Conservation (phyloP, 2,329 filamentous ascomycete genomes). For the Aschersonia sp. region DNA sequence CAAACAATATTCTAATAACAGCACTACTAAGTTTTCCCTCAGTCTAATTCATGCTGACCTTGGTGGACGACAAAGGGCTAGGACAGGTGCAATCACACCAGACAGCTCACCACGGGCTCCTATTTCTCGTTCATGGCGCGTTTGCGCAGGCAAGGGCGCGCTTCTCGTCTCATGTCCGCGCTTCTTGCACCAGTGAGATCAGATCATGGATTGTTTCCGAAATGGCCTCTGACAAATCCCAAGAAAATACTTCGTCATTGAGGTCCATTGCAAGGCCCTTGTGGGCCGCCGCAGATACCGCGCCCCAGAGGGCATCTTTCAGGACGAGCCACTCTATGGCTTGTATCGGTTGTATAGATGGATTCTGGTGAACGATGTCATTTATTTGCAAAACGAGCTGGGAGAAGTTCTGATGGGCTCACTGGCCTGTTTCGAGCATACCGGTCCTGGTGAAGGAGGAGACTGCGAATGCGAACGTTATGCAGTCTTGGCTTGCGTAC, state of each 20-base stretch:
- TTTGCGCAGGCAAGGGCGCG: too few species aligned
- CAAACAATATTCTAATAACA: too few species aligned
- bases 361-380: conserved; percentile 3
- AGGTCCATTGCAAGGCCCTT: conserved; percentile 1
- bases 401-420: conserved; percentile 6
- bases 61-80: too few species aligned
- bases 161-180: too few species aligned
- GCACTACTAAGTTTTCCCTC: too few species aligned
- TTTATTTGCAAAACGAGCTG: conserved; percentile 5
- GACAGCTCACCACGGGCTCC: too few species aligned
- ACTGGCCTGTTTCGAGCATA: conserved; percentile 6
- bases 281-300: conserved; percentile 5
- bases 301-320: conserved; percentile 4
- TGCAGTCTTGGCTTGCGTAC: conserved; percentile 5
- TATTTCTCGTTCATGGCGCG: too few species aligned
- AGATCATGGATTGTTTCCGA: too few species aligned
- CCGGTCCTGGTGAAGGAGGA: conserved; percentile 4
- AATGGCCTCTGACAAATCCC: neutral
- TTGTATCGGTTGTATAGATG: conserved; percentile 6
- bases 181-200: too few species aligned
- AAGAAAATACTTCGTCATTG: conserved; percentile 2
- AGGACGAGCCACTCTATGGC: conserved; percentile 4
- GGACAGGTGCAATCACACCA: too few species aligned
- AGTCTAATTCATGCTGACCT: too few species aligned
- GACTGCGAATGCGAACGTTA: conserved; percentile 4